Evolutionary conservation across 495 filamentous ascomycete species (phyloP).

Genomic region (Talaromyces trachyspermus): DNA sequence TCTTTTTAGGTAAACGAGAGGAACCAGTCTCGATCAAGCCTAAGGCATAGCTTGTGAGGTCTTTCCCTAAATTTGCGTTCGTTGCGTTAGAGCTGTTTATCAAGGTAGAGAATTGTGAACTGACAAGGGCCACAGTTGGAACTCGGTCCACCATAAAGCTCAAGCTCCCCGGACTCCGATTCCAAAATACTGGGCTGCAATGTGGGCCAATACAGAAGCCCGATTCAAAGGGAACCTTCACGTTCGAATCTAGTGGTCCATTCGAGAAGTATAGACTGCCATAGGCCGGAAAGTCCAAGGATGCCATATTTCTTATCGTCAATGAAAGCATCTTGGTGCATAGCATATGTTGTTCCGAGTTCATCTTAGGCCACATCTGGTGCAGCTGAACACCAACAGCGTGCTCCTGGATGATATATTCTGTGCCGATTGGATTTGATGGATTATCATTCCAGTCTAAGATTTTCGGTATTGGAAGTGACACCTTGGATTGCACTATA

Average conservation of each 20-base stretch:
- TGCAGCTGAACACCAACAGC: constrained; percentile 10
- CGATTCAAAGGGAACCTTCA: constrained; percentile 22
- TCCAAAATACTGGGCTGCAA: constrained; percentile 34
- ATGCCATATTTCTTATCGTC: neutral
- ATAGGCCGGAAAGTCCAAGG: constrained; percentile 1
- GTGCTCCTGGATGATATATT: constrained; percentile 17
- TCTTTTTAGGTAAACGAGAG: constrained; percentile 21
- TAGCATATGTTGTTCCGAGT: constrained; percentile 25
- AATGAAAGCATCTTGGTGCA: constrained; percentile 26
- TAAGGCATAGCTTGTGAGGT: constrained; percentile 20
- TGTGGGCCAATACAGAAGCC: constrained; percentile 35
- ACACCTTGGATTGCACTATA: constrained; percentile 27
- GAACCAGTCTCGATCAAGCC: constrained; percentile 28
- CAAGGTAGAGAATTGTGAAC: constrained; percentile 10
- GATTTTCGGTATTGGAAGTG: constrained; percentile 32
- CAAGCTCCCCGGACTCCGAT: constrained; percentile 24
- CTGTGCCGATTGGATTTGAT: constrained; percentile 15
- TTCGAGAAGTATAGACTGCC: constrained; percentile 10
- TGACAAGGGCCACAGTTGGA: constrained; percentile 32
- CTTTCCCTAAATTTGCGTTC: constrained; percentile 17
- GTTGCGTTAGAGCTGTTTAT: constrained; percentile 6
- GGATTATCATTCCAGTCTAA: constrained; percentile 29
- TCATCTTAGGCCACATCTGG: constrained; percentile 23
- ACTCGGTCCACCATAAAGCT: constrained; percentile 22
- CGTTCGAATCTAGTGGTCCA: constrained; percentile 16